These are phyloP conservation scores for Spathaspora arborariae DNA, from an alignment of 805 yeast genomes.

Conservation along the genomic window DNA sequence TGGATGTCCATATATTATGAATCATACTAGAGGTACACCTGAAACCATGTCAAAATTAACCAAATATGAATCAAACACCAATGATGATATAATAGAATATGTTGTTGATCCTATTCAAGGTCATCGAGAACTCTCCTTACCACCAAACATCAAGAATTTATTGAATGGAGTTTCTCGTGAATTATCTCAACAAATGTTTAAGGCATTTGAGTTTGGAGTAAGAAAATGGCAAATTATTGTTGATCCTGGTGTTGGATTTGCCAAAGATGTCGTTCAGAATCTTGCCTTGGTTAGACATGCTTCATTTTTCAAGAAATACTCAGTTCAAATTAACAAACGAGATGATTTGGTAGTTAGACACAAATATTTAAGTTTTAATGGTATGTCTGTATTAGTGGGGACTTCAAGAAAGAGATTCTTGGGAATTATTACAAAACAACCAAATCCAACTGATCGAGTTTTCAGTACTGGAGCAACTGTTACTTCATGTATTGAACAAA, in stretches of 20 bases:
- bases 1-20: slow-evolving; percentile 74
- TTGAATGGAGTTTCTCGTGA: slow-evolving; percentile 64
- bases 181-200: slow-evolving; percentile 48
- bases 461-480: slow-evolving; percentile 75
- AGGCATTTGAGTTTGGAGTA: slow-evolving; percentile 62
- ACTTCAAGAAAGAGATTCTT: slow-evolving; percentile 87
- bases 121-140: slow-evolving; percentile 13
- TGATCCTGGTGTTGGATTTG: slow-evolving; percentile 97
- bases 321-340: slow-evolving; percentile 19
- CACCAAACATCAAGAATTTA: slow-evolving; percentile 30
- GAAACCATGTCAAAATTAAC: slow-evolving; percentile 64
- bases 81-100: slow-evolving; percentile 36
- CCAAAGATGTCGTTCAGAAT: slow-evolving; percentile 76
- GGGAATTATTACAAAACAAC: slow-evolving; percentile 64
- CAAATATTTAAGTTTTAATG: slow-evolving; percentile 41
- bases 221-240: slow-evolving; percentile 85
- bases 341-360: slow-evolving; percentile 12
- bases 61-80: slow-evolving; percentile 42
- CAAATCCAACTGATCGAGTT: slow-evolving; percentile 56
- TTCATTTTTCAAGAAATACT: slow-evolving; percentile 46
- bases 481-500: slow-evolving; percentile 67
- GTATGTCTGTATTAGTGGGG: slow-evolving; percentile 73
- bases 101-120: slow-evolving; percentile 23
- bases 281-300: slow-evolving; percentile 56
- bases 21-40: slow-evolving; percentile 84